Base-by-base conservation (phyloP, 2,329 filamentous ascomycete genomes). In the Penicillium digitatum region DNA sequence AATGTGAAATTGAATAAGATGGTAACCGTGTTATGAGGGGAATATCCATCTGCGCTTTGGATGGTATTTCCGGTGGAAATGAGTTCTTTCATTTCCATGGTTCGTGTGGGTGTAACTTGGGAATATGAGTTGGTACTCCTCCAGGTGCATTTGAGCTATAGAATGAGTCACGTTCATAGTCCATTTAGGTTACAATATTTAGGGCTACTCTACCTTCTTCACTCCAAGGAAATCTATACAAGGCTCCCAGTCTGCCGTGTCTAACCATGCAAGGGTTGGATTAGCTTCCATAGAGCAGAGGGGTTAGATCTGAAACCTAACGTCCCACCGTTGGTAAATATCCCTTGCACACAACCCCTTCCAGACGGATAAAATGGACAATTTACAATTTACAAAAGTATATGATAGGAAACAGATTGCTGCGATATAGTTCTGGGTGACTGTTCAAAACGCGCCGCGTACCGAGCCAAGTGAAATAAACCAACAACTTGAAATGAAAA, bases 241-340 rank as follows among this genome's bases (percentile, higher is more conserved):
- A 26, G 24, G 16, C 22, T 42, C 20, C 22, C 11, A 34, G n/a
- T 32, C 31, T 40, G 20, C 52, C 16, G 20, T 51, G 32, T 51
- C 47, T 40, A 22, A 38, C 31, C 26, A 55, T 40, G 52, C 52
- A 55, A 55, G 52, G 52, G 47, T 27, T 55, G 37, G 22, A 29
- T 54, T 55, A 55, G 52, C 52, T 50, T 51, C 10, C 32, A 20
- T 26, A 14, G 11, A 44, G 26, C 11, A 29, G 34, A 26, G 18
- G 35, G 14, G 16, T 24, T 54, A 43, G 45, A 49, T 31, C 50
- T 32, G 31, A 48, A 52, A 48, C 50, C 26, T 38, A 48, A 35
- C 48, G 24, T 32, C 34, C 47, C 31, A 37, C 16, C 18, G 26
- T 48, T n/a, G 20, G 20, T 34, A 4, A 32, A 38, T 20, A 52